Percentiles rank a stretch among this genome's conserved stretches.
phyloP scores from a whole-genome alignment of 164 flowering plant genomes.

The Vitis vinifera region ASM3070453v1 NC_081818.1:25102501-25103000 shows the following conservation, averaged over 20 bases:
- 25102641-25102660: conserved; percentile 36
- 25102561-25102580: background rate
- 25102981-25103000: conserved; percentile 47
- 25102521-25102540: too few relatives aligned
- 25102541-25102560: background rate
- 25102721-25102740: conserved; percentile 32
- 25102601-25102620: background rate
- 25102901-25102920: conserved; percentile 47
- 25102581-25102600: background rate
- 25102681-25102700: conserved; percentile 57
- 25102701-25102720: conserved; percentile 79
- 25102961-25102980: conserved; percentile 52
- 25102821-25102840: conserved; percentile 60
- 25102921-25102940: conserved; percentile 22
- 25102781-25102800: conserved; percentile 73
- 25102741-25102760: conserved; percentile 40
- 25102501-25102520: too few relatives aligned
- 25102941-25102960: conserved; percentile 18
- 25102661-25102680: conserved; percentile 30
- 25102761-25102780: conserved; percentile 42
- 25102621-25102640: conserved; percentile 57
- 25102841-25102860: conserved; percentile 28
- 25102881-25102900: conserved; percentile 26
- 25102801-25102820: conserved; percentile 81
- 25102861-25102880: conserved; percentile 15